Percentiles rank a stretch among this genome's conserved stretches.
Conservation (phyloP, 495 filamentous ascomycete genomes). For the Alectoria sarmentosa region DNA sequence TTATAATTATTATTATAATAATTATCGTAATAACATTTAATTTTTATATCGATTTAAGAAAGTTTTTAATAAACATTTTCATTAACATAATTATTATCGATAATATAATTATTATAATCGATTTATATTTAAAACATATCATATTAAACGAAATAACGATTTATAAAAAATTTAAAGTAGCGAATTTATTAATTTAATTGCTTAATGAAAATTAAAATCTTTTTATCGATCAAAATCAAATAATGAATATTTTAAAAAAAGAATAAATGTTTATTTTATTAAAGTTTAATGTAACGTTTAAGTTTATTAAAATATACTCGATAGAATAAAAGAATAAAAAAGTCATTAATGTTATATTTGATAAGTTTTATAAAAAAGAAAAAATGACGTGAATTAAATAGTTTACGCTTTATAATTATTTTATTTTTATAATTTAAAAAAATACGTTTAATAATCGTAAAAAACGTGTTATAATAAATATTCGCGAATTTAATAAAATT, state of each 20-base stretch:
- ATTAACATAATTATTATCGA: too few relatives aligned
- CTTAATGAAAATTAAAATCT: conserved; percentile 4
- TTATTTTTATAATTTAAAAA: background rate
- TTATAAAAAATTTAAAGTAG: background rate
- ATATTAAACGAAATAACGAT: background rate
- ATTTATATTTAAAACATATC: background rate
- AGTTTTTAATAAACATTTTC: background rate
- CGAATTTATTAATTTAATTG: background rate
- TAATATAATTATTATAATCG: background rate
- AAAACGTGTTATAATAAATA: too few relatives aligned
- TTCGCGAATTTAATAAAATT: conserved; percentile 13
- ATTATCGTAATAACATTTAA: background rate
- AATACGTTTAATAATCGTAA: too few relatives aligned
- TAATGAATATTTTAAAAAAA: too few relatives aligned
- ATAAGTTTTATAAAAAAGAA: conserved; percentile 19
- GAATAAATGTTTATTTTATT: too few relatives aligned
- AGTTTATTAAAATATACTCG: too few relatives aligned
- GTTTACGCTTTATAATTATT: too few relatives aligned
- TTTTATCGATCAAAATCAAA: background rate
- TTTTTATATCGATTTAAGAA: background rate
- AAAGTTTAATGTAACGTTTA: too few relatives aligned
- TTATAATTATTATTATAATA: background rate
- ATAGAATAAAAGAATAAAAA: too few relatives aligned
- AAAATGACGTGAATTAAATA: conserved; percentile 4
- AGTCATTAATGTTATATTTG: background rate